Conservation (phyloP, 768 basidiomycete species). For the Hortiboletus flavorubellus region DNA sequence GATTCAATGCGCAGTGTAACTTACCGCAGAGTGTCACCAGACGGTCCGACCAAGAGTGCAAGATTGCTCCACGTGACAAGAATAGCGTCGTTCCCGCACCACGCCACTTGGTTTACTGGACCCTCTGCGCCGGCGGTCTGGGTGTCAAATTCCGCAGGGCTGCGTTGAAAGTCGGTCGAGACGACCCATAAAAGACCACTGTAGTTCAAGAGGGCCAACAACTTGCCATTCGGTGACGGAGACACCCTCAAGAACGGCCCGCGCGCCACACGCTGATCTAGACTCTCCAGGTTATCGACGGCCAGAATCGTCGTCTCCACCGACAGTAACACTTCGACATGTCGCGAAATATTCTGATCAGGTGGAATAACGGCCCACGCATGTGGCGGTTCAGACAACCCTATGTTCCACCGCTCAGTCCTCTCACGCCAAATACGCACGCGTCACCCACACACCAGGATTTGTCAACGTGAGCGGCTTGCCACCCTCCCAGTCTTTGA, state of each 20-base stretch:
- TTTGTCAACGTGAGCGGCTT: conserved; percentile 70
- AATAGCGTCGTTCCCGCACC: conserved; percentile 97
- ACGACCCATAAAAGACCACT: conserved; percentile 84
- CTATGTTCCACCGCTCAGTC: conserved; percentile 35
- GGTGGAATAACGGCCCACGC: conserved; percentile 91
- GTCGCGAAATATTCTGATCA: conserved; percentile 83
- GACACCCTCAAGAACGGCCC: conserved; percentile 88
- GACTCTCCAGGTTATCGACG: conserved; percentile 84
- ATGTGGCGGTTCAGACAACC: conserved; percentile 71
- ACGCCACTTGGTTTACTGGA: conserved; percentile 69
- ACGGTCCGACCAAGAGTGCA: conserved; percentile 87
- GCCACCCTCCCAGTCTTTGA: conserved; percentile 84
- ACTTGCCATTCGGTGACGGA: conserved; percentile 92
- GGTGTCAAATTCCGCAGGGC: conserved; percentile 84
- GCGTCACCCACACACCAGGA: conserved; percentile 52
- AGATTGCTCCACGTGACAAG: conserved; percentile 77
- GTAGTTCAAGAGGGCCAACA: conserved; percentile 78
- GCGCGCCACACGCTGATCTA: conserved; percentile 84
- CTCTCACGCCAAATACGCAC: conserved; percentile 2
- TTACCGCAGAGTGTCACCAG: conserved; percentile 81
- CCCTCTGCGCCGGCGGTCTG: conserved; percentile 54
- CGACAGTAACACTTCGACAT: conserved; percentile 85
- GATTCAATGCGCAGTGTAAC: conserved; percentile 25
- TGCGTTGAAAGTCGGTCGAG: conserved; percentile 89
- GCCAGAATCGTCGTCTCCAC: conserved; percentile 75